These are phyloP conservation scores for Collybiopsis confluens DNA, from an alignment of 768 basidiomycete genomes.

Conservation along the genomic window DNA sequence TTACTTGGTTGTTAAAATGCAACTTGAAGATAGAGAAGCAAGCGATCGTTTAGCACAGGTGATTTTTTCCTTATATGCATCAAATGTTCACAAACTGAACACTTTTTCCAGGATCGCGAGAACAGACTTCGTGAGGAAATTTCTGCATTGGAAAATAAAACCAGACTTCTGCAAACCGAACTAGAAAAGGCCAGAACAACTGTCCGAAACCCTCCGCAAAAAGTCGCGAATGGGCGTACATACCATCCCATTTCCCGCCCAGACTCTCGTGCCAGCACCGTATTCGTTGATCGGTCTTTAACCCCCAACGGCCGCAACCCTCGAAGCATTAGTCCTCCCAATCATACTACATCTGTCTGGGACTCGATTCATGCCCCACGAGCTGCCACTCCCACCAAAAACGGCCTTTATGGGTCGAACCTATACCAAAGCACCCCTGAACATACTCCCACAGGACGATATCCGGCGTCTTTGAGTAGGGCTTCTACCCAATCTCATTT, in stretches of 20 bases:
- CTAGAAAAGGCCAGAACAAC: conserved; percentile 43
- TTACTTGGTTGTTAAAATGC: conserved; percentile 58
- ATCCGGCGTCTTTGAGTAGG: conserved; percentile 14
- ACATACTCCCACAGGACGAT: conserved; percentile 10
- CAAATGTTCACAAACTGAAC: not conserved
- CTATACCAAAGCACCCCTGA: conserved; percentile 1
- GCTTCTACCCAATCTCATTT: not conserved
- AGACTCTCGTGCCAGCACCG: conserved; percentile 71
- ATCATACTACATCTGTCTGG: conserved; percentile 50
- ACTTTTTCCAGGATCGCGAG: conserved; percentile 57
- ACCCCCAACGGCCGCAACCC: conserved; percentile 44
- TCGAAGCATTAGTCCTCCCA: conserved; percentile 46
- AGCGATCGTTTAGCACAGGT: conserved; percentile 69
- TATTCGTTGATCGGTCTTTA: conserved; percentile 47
- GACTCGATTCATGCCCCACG: conserved; percentile 62
- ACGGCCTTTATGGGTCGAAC: not conserved
- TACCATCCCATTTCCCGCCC: conserved; percentile 51
- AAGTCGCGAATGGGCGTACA: conserved; percentile 32
- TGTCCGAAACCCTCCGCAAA: conserved; percentile 19
- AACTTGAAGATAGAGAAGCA: conserved; percentile 74
- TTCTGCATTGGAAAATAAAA: conserved; percentile 54
- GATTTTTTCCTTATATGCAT: conserved; percentile 9
- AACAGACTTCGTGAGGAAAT: conserved; percentile 65
- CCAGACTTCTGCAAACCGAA: conserved; percentile 54
- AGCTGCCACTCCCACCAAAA: conserved; percentile 22